Conservation (phyloP, 257 asterid species). For the Capsicum rhomboideum region DNA sequence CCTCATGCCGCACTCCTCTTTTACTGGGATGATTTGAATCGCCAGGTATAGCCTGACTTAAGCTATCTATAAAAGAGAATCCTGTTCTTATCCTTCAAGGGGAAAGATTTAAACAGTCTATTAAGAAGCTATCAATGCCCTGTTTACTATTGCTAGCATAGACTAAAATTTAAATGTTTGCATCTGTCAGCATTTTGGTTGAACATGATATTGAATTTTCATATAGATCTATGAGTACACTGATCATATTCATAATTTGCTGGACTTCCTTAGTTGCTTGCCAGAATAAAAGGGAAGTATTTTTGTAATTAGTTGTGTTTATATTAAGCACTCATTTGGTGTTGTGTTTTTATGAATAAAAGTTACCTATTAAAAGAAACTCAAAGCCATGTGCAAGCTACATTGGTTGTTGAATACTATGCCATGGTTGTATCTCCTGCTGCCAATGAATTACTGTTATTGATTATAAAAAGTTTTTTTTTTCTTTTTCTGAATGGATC, state of each 20-base stretch:
- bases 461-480: not conserved
- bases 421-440: not conserved
- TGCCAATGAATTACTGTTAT: not conserved
- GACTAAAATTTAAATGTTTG: not conserved
- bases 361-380: not conserved
- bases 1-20: constrained; percentile 39
- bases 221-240: too few species aligned
- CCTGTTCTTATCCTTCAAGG: not conserved
- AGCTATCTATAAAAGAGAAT: not conserved
- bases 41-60: constrained; percentile 25
- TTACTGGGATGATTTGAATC: constrained; percentile 42
- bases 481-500: not conserved
- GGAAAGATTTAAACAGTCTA: not conserved
- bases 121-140: not conserved
- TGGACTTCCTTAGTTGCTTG: not conserved
- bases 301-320: not conserved
- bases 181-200: not conserved
- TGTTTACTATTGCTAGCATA: not conserved
- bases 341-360: not conserved
- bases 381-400: not conserved
- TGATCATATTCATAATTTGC: not conserved
- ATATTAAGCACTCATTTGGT: not conserved
- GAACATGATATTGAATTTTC: too few species aligned
- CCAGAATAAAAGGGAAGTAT: not conserved
- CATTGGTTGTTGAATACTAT: not conserved